Conservation (phyloP, 441 rosid genomes). For the Gossypium trilobum region DNA sequence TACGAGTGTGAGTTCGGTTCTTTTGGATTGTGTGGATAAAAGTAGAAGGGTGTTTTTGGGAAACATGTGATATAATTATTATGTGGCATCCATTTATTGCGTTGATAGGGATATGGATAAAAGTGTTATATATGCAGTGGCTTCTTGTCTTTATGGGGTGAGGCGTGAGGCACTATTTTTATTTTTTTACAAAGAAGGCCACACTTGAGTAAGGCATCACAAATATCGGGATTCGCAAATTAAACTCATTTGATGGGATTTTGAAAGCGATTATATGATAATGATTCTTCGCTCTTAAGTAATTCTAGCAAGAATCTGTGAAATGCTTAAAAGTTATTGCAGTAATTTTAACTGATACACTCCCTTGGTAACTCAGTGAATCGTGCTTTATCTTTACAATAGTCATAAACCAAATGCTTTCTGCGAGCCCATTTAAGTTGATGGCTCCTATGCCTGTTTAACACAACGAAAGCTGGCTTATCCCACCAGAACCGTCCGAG, state of each 20-base stretch:
- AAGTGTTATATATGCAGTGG: neutral
- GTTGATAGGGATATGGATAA: conserved; percentile 27
- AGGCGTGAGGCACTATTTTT: neutral
- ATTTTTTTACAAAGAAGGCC: too few relatives aligned
- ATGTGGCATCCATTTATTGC: conserved; percentile 45
- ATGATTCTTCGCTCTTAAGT: neutral
- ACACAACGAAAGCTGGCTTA: conserved; percentile 1
- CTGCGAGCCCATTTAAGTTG: conserved; percentile 11
- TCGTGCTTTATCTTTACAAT: neutral
- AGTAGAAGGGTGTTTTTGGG: conserved; percentile 1
- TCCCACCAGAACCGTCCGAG: conserved; percentile 9
- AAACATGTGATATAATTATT: neutral
- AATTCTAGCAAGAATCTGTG: neutral
- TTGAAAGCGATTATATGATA: too few relatives aligned
- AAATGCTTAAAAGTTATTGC: neutral
- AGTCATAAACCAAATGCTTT: conserved; percentile 5
- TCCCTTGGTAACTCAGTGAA: conserved; percentile 10
- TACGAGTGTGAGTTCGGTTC: neutral
- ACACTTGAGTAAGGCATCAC: too few relatives aligned
- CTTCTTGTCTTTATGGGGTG: neutral
- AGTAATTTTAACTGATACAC: conserved; percentile 7
- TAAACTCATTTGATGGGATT: too few relatives aligned
- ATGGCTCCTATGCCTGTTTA: conserved; percentile 1
- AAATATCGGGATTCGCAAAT: too few relatives aligned
- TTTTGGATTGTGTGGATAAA: conserved; percentile 12